Evolutionary conservation across 2,329 filamentous ascomycete species (phyloP).

Genomic region (Neopestalotiopsis sp.): DNA sequence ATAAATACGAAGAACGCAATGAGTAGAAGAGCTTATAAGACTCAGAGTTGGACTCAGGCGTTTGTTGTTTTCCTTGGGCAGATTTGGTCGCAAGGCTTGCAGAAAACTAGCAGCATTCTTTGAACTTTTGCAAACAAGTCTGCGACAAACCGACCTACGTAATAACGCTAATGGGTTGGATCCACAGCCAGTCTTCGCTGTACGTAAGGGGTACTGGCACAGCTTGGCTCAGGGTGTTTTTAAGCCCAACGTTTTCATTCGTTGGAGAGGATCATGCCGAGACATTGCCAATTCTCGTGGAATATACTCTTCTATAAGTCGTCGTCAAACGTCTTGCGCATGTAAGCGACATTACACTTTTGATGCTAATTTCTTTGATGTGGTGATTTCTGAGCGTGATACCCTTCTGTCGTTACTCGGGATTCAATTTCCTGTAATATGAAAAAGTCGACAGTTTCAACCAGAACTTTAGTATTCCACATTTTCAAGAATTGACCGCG

Average conservation of each 20-base stretch:
- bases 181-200: not conserved
- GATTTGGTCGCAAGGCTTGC: not conserved
- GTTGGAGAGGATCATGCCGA: not conserved
- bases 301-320: not conserved
- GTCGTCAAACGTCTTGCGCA: not conserved
- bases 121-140: not conserved
- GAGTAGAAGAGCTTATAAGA: no score
- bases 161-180: not conserved
- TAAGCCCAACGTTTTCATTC: not conserved
- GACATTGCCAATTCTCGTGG: not conserved
- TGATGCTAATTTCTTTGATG: no score
- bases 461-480: no score
- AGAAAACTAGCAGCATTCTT: not conserved
- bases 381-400: no score
- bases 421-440: no score
- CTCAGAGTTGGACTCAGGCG: not conserved
- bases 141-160: not conserved
- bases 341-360: not conserved
- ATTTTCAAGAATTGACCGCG: no score
- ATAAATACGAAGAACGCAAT: no score
- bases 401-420: no score
- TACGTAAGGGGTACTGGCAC: not conserved
- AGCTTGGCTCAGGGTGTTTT: not conserved
- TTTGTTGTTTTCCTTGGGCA: conserved; percentile 3
- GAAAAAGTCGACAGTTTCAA: no score